Base-by-base conservation (phyloP, 139 green algal genomes). In the Closterium sp. region DNA sequence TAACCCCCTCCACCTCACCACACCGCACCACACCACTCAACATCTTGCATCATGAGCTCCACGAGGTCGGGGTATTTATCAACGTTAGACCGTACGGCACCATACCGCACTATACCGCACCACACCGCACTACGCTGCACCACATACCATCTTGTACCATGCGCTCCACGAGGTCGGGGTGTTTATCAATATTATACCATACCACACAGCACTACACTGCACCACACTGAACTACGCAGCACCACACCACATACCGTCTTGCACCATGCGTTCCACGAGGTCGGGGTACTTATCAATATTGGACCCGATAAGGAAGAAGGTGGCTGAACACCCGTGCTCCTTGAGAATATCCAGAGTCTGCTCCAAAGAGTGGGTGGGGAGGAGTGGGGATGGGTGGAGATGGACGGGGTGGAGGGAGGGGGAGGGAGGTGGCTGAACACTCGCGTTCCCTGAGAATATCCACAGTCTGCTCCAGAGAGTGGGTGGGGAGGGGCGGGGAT, bases 271-370 rank as follows among this genome's bases (percentile, higher is more conserved):
- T 11, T 93, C 90, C 30, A 90, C 31, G 4, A 93, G 27, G 28
- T 92, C 90, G 86, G 90, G 90, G 42, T 28, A 92, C 6, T 93
- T 91, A 4, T 93, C 90, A 24, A 93, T 92, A 86, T 93, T 93
- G 10, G 27, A 27, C n/a, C 90, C 90, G 29, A 93, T 93, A 17
- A 93, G n/a, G 29, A 93, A 93, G 50, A 93, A 93, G 42, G 90
- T 93, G 90, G 90, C 90, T 21, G n/a, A 85, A 31, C 86, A 91
- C 27, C 32, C 2, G 19, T 92, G 88, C 87, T 93, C 86, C 88
- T 93, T 73, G 10, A 92, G 2, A n/a, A 93, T n/a, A 32, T 93
- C 90, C 31, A 93, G 89, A 79, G 62, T 79, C 62, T 79, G 62
- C 10, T 79, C 4, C 38, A 50, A 50, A 50, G 38, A 50, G 38